Percentiles rank a stretch among this genome's conserved stretches.
phyloP scores from a whole-genome alignment of 2,329 filamentous ascomycete genomes.

The Ampelomyces quisqualis region DNA sequence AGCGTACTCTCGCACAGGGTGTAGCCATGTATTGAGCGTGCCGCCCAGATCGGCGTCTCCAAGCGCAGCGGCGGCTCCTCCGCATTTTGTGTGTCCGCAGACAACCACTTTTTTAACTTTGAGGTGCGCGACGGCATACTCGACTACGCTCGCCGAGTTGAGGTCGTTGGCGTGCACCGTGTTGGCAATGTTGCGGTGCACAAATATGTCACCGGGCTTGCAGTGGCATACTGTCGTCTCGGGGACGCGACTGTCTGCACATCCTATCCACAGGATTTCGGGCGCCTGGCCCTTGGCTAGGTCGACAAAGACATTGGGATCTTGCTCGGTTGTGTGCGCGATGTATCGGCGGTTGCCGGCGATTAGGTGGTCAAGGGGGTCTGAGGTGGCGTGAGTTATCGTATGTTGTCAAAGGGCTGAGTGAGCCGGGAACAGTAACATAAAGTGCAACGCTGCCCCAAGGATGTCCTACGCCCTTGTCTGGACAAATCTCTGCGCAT shows the following conservation, averaged over 20 bases:
- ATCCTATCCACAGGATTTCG: constrained; percentile 77
- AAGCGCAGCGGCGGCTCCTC: constrained; percentile 58
- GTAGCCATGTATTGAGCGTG: constrained; percentile 61
- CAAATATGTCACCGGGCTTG: constrained; percentile 81
- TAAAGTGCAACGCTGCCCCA: constrained; percentile 11
- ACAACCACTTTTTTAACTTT: constrained; percentile 65
- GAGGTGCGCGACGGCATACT: constrained; percentile 73
- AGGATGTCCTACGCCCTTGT: no score
- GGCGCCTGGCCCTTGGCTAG: constrained; percentile 68
- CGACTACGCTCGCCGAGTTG: constrained; percentile 72
- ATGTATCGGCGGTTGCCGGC: constrained; percentile 72
- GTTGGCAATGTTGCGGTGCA: constrained; percentile 90
- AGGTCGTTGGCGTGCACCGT: constrained; percentile 74
- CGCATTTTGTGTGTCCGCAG: constrained; percentile 63
- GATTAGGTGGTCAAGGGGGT: constrained; percentile 61
- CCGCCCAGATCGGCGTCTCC: constrained; percentile 59
- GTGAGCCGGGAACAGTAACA: constrained; percentile 6
- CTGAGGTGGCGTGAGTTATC: constrained; percentile 37
- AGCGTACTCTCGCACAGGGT: constrained; percentile 53
- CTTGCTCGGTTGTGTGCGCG: constrained; percentile 61
- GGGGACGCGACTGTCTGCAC: constrained; percentile 80
- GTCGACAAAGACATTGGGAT: constrained; percentile 70
- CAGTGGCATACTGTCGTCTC: constrained; percentile 79
- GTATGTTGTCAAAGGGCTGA: constrained; percentile 15
- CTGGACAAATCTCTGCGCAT: neutral